Conservation (phyloP, 805 yeast species). For the Yamadazyma takamatsuzukensis region DNA sequence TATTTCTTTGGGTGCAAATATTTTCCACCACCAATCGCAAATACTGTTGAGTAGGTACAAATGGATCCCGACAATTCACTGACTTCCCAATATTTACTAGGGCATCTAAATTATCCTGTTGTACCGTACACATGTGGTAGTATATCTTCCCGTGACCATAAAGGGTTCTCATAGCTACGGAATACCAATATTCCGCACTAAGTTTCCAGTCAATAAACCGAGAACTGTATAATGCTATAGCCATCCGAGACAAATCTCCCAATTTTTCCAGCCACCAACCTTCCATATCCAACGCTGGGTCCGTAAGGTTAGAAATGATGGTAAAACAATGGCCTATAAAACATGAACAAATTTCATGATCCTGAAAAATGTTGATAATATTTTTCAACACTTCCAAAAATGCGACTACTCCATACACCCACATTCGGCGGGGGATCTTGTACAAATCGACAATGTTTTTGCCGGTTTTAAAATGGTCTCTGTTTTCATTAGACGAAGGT, state of each 20-base stretch:
- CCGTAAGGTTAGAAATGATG: slow-evolving; percentile 51
- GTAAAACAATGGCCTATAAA: slow-evolving; percentile 72
- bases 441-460: slow-evolving; percentile 73
- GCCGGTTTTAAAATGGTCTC: slow-evolving; percentile 58
- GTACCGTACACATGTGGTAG: slow-evolving; percentile 85
- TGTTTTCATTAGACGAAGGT: slow-evolving; percentile 48
- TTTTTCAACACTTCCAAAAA: slow-evolving; percentile 74
- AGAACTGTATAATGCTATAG: slow-evolving; percentile 77
- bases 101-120: slow-evolving; percentile 72
- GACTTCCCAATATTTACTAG: slow-evolving; percentile 76
- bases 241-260: slow-evolving; percentile 85
- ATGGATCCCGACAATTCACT: slow-evolving; percentile 76
- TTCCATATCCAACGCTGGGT: slow-evolving; percentile 53
- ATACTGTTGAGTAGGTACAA: slow-evolving; percentile 79
- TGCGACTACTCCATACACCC: slow-evolving; percentile 86
- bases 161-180: slow-evolving; percentile 64
- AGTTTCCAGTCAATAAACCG: slow-evolving; percentile 82
- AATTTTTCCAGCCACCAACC: slow-evolving; percentile 82
- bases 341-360: slow-evolving; percentile 74
- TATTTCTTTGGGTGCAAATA: slow-evolving; percentile 62
- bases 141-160: slow-evolving; percentile 84
- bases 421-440: slow-evolving; percentile 73
- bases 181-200: slow-evolving; percentile 81
- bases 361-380: slow-evolving; percentile 67
- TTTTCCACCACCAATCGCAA: slow-evolving; percentile 75